phyloP scores from a whole-genome alignment of 371 early-diverging fungal genomes.

The Lichtheimia corymbifera region DNA sequence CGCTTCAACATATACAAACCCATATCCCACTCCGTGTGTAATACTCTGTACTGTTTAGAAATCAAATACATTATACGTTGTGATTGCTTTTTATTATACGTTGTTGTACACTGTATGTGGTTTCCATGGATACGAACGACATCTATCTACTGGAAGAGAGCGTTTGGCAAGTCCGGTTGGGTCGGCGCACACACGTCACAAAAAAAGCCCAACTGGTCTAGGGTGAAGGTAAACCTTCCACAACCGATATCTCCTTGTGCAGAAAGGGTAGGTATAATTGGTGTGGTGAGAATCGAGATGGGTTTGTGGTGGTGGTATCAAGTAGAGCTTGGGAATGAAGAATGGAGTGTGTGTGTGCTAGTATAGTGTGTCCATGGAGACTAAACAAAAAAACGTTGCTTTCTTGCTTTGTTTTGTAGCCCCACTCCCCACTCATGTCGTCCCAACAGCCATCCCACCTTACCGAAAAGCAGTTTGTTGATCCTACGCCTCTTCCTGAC shows the following conservation, averaged over 20 bases:
- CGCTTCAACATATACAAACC: conserved; percentile 1
- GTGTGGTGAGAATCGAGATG: too few species aligned
- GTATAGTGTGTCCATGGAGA: background rate
- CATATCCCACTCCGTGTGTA: too few species aligned
- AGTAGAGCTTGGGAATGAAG: too few species aligned
- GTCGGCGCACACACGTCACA: background rate
- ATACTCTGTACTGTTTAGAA: too few species aligned
- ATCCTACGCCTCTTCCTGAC: conserved; percentile 75
- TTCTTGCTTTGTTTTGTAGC: conserved; percentile 1
- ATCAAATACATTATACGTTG: too few species aligned
- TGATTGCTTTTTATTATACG: too few species aligned
- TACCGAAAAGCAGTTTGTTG: conserved; percentile 57
- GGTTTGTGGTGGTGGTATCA: too few species aligned
- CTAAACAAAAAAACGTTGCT: background rate
- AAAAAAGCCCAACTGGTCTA: conserved; percentile 1
- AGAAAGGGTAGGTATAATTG: background rate
- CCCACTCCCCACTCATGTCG: conserved; percentile 29
- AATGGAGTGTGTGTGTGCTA: too few species aligned
- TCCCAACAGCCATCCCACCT: conserved; percentile 33
- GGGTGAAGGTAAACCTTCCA: conserved; percentile 1
- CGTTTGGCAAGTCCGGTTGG: too few species aligned
- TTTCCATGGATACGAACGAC: too few species aligned
- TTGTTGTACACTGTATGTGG: too few species aligned
- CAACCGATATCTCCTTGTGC: background rate
- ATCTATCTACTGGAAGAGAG: background rate